Evolutionary conservation across 2,329 filamentous ascomycete species (phyloP).

Genomic region (Talaromyces sp.): DNA sequence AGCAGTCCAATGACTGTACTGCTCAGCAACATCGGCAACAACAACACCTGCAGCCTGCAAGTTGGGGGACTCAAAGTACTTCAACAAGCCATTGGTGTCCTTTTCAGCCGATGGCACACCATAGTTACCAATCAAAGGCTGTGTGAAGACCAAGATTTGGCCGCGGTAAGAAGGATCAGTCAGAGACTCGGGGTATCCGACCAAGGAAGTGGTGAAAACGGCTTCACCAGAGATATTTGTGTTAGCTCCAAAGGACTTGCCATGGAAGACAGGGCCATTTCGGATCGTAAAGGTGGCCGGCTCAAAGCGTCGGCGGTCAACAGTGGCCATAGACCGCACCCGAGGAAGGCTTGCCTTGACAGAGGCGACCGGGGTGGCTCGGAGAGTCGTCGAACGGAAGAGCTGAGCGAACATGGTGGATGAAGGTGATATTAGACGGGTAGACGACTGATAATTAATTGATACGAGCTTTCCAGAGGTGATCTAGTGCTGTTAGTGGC

Average conservation of each 20-base stretch:
- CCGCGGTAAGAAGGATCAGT: conserved; percentile 67
- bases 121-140: conserved; percentile 97
- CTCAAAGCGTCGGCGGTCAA: conserved; percentile 66
- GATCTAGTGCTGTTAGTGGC: conserved; percentile 47
- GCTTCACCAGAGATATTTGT: conserved; percentile 96
- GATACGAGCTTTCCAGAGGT: conserved; percentile 67
- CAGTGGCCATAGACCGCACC: conserved; percentile 60
- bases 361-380: conserved; percentile 47
- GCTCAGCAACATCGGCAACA: conserved; percentile 86
- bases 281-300: conserved; percentile 93
- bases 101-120: conserved; percentile 84
- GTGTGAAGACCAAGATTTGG: conserved; percentile 97
- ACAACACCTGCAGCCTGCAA: conserved; percentile 96
- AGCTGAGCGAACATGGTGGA: conserved; percentile 56
- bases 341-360: conserved; percentile 36
- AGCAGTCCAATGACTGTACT: conserved; percentile 98
- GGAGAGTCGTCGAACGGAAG: conserved; percentile 52
- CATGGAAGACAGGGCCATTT: conserved; percentile 93
- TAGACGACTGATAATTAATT: conserved; percentile 56
- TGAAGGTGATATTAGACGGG: conserved; percentile 25
- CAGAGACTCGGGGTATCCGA: conserved; percentile 92
- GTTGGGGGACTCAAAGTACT: conserved; percentile 97
- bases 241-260: conserved; percentile 94
- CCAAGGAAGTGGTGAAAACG: conserved; percentile 96
- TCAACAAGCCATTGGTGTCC: conserved; percentile 85